Evolutionary conservation across 345 rosid species (phyloP).

Genomic region (Sisymbrium irio): DNA sequence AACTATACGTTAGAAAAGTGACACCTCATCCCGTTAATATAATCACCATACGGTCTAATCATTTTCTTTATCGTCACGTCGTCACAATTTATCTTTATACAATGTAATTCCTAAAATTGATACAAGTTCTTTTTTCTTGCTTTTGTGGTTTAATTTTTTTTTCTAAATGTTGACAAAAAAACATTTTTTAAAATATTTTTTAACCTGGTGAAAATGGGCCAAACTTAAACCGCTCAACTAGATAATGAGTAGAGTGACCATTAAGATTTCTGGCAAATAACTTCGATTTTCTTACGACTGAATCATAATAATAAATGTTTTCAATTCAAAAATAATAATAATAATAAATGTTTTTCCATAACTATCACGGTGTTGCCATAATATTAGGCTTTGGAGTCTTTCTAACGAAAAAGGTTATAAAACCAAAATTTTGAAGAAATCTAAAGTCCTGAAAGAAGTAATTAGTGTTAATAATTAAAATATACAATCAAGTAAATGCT

Average conservation of each 20-base stretch:
- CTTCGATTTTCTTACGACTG: neutral
- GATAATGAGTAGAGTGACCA: neutral
- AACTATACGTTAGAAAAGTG: neutral
- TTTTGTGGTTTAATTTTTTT: neutral
- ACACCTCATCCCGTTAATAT: neutral
- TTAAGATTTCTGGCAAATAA: too few species aligned
- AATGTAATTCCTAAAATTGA: neutral
- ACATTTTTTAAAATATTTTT: too few species aligned
- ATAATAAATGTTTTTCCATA: too few species aligned
- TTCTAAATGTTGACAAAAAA: too few species aligned
- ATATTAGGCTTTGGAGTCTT: too few species aligned
- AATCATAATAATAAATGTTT: neutral
- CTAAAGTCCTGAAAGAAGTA: too few species aligned
- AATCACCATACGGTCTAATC: neutral
- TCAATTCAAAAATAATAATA: too few species aligned
- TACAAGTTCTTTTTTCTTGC: neutral
- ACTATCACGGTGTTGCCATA: too few species aligned
- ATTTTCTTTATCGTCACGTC: neutral
- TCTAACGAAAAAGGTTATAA: neutral
- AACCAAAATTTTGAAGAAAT: neutral
- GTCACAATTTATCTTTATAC: neutral
- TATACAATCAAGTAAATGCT: neutral
- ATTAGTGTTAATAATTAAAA: neutral
- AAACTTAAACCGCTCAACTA: neutral
- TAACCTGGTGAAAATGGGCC: neutral